Evolutionary conservation across 2,329 filamentous ascomycete genomes (phyloP).

Genomic region (Claviceps monticola): DNA sequence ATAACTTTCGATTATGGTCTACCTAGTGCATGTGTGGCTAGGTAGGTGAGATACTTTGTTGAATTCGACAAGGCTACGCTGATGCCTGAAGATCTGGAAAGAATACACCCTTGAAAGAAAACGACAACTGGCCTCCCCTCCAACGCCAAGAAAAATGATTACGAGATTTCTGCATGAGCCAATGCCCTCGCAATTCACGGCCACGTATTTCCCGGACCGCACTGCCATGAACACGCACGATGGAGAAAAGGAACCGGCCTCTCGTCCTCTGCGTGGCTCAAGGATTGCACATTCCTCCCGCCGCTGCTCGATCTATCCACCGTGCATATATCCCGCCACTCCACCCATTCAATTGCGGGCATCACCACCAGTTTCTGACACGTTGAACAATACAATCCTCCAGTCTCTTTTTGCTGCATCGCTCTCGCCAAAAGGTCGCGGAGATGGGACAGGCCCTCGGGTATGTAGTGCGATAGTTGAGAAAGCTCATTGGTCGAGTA

Average conservation of each 20-base stretch:
- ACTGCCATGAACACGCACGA: conserved; percentile 36
- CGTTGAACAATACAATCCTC: conserved; percentile 36
- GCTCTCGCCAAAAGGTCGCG: conserved; percentile 26
- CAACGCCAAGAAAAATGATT: background rate
- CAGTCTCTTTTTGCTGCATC: conserved; percentile 27
- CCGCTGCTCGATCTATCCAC: conserved; percentile 5
- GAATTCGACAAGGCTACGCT: background rate
- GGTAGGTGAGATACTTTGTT: background rate
- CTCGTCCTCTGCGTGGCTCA: conserved; percentile 20
- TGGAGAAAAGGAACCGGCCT: conserved; percentile 31
- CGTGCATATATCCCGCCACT: conserved; percentile 38
- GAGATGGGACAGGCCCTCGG: conserved; percentile 27
- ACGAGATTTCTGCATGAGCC: background rate
- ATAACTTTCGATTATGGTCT: no score
- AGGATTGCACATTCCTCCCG: conserved; percentile 9
- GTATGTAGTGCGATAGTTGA: conserved; percentile 29
- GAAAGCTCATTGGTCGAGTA: conserved; percentile 27
- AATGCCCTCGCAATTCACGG: background rate
- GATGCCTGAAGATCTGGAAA: background rate
- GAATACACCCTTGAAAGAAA: background rate
- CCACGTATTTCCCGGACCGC: conserved; percentile 21
- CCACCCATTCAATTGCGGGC: conserved; percentile 45
- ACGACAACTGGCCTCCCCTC: background rate
- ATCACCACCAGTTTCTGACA: conserved; percentile 36
- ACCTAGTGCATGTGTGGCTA: no score